Conservation (phyloP, 1,284 basidiomycete genomes). For the Flammula alnicola region DNA sequence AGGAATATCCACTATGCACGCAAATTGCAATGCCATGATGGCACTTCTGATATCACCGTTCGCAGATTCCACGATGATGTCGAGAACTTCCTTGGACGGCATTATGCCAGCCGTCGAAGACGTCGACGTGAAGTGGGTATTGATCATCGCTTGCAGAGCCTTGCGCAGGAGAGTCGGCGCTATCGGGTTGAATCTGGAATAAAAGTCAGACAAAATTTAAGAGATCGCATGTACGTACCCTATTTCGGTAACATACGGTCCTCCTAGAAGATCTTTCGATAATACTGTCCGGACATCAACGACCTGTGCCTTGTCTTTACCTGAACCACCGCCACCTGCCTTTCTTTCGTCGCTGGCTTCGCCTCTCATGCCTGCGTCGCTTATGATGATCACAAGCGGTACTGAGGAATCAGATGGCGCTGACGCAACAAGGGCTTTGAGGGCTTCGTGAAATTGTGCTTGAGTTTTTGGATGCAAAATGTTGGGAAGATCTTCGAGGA, state of each 20-base stretch:
- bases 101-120: conserved; percentile 12
- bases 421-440: conserved; percentile 61
- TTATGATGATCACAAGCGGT: conserved; percentile 86
- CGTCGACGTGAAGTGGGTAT: conserved; percentile 46
- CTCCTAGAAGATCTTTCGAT: conserved; percentile 59
- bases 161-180: conserved; percentile 85
- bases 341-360: conserved; percentile 62
- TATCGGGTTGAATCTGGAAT: conserved; percentile 85
- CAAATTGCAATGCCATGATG: conserved; percentile 90
- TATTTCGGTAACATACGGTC: conserved; percentile 76
- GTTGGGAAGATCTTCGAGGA: conserved; percentile 94
- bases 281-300: conserved; percentile 75
- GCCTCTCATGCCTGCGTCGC: conserved; percentile 80
- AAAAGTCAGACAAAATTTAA: neutral
- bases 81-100: conserved; percentile 69
- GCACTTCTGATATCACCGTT: conserved; percentile 94
- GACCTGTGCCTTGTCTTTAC: conserved; percentile 51
- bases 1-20: conserved; percentile 52
- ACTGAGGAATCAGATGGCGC: conserved; percentile 40
- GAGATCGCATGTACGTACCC: conserved; percentile 50
- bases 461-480: conserved; percentile 79
- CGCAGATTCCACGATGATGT: conserved; percentile 77
- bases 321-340: conserved; percentile 45
- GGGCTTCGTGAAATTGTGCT: conserved; percentile 73
- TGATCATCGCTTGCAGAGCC: conserved; percentile 73